Conservation (phyloP, 2,329 filamentous ascomycete genomes). For the Cercospora janseana region DNA sequence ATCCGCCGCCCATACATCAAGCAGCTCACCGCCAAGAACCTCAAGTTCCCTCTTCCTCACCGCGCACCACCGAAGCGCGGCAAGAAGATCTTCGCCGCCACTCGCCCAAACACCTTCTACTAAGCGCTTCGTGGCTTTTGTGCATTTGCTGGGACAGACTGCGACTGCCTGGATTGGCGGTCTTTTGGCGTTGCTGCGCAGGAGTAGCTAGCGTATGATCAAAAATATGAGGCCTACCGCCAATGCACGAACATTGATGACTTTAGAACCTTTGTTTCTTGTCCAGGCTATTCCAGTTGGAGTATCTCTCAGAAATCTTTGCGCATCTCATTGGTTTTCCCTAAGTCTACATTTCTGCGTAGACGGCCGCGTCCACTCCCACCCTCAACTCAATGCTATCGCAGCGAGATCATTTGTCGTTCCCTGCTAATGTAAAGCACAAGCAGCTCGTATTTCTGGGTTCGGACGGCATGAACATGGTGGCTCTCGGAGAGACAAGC, state of each 20-base stretch:
- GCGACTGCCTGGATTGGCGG: constrained; percentile 24
- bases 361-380: no score
- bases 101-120: constrained; percentile 95
- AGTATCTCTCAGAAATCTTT: no score
- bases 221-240: constrained; percentile 12
- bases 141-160: constrained; percentile 26
- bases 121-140: constrained; percentile 56
- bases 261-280: neutral
- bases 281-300: no score
- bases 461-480: no score
- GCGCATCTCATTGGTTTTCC: no score
- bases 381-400: no score
- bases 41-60: constrained; percentile 98
- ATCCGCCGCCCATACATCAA: constrained; percentile 99
- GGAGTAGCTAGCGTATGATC: constrained; percentile 27
- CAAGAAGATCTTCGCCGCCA: constrained; percentile 91
- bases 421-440: no score
- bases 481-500: no score
- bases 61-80: constrained; percentile 77
- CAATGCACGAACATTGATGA: constrained; percentile 16
- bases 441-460: no score
- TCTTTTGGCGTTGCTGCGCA: constrained; percentile 23
- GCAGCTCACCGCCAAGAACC: constrained; percentile 91
- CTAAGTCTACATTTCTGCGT: no score
- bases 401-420: no score